Conservation (phyloP, 306 rosid species). For the Cicer yamashitae region DNA sequence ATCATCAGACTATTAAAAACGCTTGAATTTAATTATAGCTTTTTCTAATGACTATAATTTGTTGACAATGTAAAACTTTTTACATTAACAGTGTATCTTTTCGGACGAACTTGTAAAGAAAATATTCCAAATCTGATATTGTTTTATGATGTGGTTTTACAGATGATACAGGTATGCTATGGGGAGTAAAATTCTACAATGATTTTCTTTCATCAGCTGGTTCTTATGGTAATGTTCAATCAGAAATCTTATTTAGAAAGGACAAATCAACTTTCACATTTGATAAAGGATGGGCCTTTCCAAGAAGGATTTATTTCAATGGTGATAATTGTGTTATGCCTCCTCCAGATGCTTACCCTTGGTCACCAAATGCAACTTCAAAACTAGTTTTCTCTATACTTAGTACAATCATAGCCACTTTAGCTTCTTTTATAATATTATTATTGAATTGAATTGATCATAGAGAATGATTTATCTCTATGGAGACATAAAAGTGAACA, state of each 20-base stretch:
- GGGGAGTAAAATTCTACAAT: constrained; percentile 92
- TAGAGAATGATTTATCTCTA: constrained; percentile 31
- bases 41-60: too few relatives aligned
- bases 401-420: constrained; percentile 45
- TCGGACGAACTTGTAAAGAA: neutral
- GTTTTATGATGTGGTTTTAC: constrained; percentile 50
- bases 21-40: too few relatives aligned
- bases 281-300: constrained; percentile 99
- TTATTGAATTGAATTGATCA: constrained; percentile 50
- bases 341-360: constrained; percentile 97
- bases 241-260: constrained; percentile 86
- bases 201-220: constrained; percentile 87
- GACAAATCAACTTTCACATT: constrained; percentile 84
- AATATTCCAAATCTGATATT: constrained; percentile 30
- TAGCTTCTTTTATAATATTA: constrained; percentile 60
- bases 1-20: too few relatives aligned
- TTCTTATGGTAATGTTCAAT: constrained; percentile 85
- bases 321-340: constrained; percentile 78
- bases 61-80: too few relatives aligned
- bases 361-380: constrained; percentile 80
- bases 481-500: constrained; percentile 23
- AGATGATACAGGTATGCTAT: constrained; percentile 96
- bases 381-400: constrained; percentile 53
- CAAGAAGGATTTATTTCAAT: constrained; percentile 91
- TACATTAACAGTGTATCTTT: too few relatives aligned